Percentiles rank a stretch among this genome's conserved stretches.
These are phyloP conservation scores for Fusarium algeriense DNA, from an alignment of 2,329 filamentous ascomycete species.

Conservation along the genomic window DNA sequence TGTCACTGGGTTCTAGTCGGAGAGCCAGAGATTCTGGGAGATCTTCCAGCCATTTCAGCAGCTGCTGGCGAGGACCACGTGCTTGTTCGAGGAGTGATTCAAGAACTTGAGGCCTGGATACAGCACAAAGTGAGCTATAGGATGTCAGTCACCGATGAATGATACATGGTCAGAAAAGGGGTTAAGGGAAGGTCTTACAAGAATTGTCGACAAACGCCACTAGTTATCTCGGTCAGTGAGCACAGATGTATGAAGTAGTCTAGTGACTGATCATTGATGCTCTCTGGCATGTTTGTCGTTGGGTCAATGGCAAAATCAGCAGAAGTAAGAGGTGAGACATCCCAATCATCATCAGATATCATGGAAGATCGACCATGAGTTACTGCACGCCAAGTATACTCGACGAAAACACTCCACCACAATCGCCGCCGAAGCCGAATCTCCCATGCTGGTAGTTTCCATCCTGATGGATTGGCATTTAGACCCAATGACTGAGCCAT, in stretches of 20 bases:
- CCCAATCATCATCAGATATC: background rate
- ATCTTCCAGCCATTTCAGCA: background rate
- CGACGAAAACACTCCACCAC: conserved; percentile 8
- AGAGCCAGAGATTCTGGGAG: background rate
- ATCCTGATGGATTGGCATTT: background rate
- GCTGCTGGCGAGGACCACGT: background rate
- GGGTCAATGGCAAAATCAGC: background rate
- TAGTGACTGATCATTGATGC: background rate
- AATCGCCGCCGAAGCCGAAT: background rate
- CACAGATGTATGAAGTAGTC: background rate
- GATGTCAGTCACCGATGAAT: background rate
- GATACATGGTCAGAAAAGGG: rapidly evolving
- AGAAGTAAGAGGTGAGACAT: background rate
- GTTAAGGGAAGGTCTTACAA: background rate
- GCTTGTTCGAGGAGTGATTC: background rate
- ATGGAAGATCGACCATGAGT: background rate
- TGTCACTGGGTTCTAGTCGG: background rate
- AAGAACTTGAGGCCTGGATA: background rate
- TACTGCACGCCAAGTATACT: conserved; percentile 5
- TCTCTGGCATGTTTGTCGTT: background rate
- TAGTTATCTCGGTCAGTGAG: background rate
- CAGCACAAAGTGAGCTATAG: background rate
- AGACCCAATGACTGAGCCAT: conserved; percentile 4
- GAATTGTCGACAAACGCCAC: conserved; percentile 2
- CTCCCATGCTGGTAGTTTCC: conserved; percentile 2